Conservation (phyloP, 345 rosid species). For the Populus alba region DNA sequence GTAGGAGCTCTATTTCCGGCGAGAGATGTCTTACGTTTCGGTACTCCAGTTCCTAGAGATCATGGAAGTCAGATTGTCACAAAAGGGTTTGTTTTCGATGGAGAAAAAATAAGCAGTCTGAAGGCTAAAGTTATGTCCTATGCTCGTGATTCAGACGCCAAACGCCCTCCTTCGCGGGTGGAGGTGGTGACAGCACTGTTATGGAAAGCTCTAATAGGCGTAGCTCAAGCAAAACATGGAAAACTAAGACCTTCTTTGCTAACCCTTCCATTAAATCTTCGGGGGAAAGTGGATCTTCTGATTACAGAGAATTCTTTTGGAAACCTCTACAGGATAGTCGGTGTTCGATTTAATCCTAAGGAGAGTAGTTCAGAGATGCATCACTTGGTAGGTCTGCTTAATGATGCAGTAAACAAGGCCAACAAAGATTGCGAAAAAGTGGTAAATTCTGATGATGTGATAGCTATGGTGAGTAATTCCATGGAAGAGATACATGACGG, state of each 20-base stretch:
- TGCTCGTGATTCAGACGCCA: not conserved
- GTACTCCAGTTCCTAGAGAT: not conserved
- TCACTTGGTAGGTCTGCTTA: not conserved
- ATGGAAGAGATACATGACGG: not conserved
- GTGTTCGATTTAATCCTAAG: not conserved
- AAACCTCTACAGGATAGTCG: constrained; percentile 9
- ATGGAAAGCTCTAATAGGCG: constrained; percentile 32
- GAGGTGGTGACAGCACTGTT: constrained; percentile 38
- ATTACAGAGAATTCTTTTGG: constrained; percentile 8
- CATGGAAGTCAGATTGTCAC: constrained; percentile 16
- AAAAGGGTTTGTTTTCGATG: constrained; percentile 31
- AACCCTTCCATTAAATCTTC: constrained; percentile 1
- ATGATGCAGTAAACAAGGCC: not conserved
- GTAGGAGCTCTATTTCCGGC: not conserved
- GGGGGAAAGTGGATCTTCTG: not conserved
- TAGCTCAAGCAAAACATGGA: not conserved
- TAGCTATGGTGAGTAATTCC: not conserved
- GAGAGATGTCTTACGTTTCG: not conserved
- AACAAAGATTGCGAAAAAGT: not conserved
- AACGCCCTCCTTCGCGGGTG: constrained; percentile 16
- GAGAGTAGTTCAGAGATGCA: not conserved
- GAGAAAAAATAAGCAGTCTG: constrained; percentile 16
- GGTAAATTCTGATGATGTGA: not conserved
- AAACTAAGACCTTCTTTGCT: constrained; percentile 8
- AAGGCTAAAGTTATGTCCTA: constrained; percentile 17